Evolutionary conservation across 1,284 basidiomycete species (phyloP).

Genomic region (Irpex sp.): DNA sequence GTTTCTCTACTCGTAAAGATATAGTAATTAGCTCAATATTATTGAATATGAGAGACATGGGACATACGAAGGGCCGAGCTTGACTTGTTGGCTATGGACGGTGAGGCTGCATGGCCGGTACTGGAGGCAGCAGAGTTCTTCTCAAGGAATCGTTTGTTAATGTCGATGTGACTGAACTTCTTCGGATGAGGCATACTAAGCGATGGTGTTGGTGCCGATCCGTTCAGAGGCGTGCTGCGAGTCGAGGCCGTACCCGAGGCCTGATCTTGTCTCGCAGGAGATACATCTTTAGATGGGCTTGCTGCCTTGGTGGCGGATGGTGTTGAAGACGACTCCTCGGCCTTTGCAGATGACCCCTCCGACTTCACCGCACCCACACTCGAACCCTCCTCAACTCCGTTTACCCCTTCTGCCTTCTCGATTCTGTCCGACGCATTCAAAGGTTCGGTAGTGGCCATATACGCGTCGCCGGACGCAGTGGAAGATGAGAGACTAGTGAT

Average conservation of each 20-base stretch:
- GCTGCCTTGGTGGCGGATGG: constrained; percentile 12
- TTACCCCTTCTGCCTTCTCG: constrained; percentile 32
- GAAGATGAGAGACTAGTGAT: constrained; percentile 10
- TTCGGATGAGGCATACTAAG: constrained; percentile 59
- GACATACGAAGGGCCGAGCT: constrained; percentile 50
- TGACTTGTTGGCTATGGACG: constrained; percentile 40
- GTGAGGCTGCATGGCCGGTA: constrained; percentile 36
- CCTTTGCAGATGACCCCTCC: constrained; percentile 10
- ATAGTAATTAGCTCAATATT: constrained; percentile 7
- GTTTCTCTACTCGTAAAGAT: constrained; percentile 44
- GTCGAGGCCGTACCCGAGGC: constrained; percentile 20
- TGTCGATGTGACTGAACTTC: constrained; percentile 83
- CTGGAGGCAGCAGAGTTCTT: constrained; percentile 61
- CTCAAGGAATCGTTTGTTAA: constrained; percentile 93
- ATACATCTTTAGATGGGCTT: constrained; percentile 19
- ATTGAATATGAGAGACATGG: not conserved
- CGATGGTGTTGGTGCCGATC: constrained; percentile 20
- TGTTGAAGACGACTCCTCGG: not conserved
- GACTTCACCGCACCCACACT: constrained; percentile 14
- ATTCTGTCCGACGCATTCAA: constrained; percentile 40
- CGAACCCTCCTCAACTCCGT: constrained; percentile 15
- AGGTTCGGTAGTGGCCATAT: constrained; percentile 66
- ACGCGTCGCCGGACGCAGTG: constrained; percentile 69
- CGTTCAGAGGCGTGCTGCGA: constrained; percentile 19
- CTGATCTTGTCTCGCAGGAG: constrained; percentile 25